Evolutionary conservation across 1,284 basidiomycete species (phyloP).

Genomic region (Ceratobasidium sp.): DNA sequence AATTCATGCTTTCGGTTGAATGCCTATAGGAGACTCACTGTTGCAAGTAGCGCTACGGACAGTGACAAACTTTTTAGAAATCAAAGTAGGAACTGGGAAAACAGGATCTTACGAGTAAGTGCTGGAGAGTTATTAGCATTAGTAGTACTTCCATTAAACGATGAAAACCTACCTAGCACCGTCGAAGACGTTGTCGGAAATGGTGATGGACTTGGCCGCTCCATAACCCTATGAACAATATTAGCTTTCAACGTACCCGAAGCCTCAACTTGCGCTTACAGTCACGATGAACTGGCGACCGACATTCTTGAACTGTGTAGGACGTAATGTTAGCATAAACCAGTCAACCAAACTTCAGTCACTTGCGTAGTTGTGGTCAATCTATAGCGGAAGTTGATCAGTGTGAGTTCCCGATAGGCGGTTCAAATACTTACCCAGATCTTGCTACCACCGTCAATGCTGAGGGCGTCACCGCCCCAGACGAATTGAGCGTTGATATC

Average conservation of each 20-base stretch:
- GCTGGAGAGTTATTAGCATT: neutral
- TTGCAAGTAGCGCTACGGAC: slow-evolving; percentile 30
- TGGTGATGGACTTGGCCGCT: slow-evolving; percentile 6
- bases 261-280: neutral
- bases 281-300: slow-evolving; percentile 35
- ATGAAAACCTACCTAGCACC: slow-evolving; percentile 21
- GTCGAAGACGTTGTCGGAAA: slow-evolving; percentile 35
- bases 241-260: neutral
- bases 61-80: neutral
- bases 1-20: neutral
- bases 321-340: neutral
- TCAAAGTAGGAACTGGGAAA: neutral
- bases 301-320: slow-evolving; percentile 25
- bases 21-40: neutral
- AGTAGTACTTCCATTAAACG: neutral
- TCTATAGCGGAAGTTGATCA: slow-evolving; percentile 8
- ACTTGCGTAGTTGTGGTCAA: slow-evolving; percentile 42
- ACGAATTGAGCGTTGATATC: slow-evolving; percentile 45
- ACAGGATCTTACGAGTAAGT: slow-evolving; percentile 30
- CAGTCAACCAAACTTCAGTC: neutral
- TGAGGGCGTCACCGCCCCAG: slow-evolving; percentile 47
- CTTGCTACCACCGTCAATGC: slow-evolving; percentile 41
- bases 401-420: neutral
- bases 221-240: slow-evolving; percentile 19
- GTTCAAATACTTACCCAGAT: slow-evolving; percentile 43